Base-by-base conservation (phyloP, 139 green algal genomes). In the Ettlia oleoabundans region DNA sequence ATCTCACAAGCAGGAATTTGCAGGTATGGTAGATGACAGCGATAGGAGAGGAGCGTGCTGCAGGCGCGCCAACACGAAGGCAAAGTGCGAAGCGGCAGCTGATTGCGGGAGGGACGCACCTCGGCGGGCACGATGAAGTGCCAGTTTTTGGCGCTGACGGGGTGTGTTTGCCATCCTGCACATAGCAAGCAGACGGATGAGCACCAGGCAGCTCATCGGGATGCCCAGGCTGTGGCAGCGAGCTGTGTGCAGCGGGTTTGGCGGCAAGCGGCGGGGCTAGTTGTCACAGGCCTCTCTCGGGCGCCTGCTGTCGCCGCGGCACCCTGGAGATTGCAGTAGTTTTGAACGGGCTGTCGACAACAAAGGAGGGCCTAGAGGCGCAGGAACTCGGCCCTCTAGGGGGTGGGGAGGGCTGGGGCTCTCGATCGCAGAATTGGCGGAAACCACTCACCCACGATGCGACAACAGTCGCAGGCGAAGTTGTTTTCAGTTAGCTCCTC, bases 91-190 rank as follows among this genome's bases (percentile, higher is more conserved):
- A n/a, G n/a, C n/a, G n/a, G n/a, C n/a, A n/a, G n/a, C n/a, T n/a
- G n/a, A n/a, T n/a, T n/a, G n/a, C n/a, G n/a, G n/a, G n/a, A n/a
- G n/a, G n/a, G n/a, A 18, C 76, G 2, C 61, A 83, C 81, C 73
- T 86, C 85, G 76, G 85, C 84, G 3, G 95, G 94, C 2, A 98
- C 76, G 55, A 98, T 93, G 72, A 98, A 98, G 86, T 98, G 95
- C 65, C 94, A 97, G 35, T 87, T 84, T 43, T 82, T 82, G n/a
- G 76, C 87, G 67, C 81, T 91, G 24, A 98, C 95, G 0, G 95
- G 95, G 86, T 98, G 95, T 43, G 93, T 85, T 65, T 95, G 91
- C 95, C 95, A 98, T 78, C 95, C 95, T 97, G 91, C 62, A 53
- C 28, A n/a, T n/a, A n/a, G 51, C 43, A 47, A 47, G 43, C 26